Conservation (phyloP, 352 stramenopile species). For the Thalassiosira livingstoniorum region DNA sequence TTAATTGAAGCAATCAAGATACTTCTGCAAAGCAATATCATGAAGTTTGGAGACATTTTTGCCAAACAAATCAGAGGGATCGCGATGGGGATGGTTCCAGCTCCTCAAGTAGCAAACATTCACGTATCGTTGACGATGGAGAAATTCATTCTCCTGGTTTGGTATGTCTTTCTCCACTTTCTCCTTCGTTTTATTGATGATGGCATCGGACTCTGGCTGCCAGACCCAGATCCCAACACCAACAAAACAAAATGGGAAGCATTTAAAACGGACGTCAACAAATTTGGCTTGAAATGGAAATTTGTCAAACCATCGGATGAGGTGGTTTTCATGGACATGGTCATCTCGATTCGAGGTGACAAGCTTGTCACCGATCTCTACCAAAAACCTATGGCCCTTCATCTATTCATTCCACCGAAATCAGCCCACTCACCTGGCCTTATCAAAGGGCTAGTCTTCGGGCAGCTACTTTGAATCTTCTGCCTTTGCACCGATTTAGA, state of each 20-base stretch:
- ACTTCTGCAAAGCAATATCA: constrained; percentile 13
- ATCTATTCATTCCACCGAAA: constrained; percentile 30
- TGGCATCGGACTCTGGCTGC: constrained; percentile 9
- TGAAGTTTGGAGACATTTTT: constrained; percentile 2
- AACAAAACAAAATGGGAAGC: background rate
- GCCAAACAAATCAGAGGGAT: background rate
- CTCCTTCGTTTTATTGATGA: constrained; percentile 8
- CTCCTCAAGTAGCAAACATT: background rate
- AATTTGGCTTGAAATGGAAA: constrained; percentile 44
- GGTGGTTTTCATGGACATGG: constrained; percentile 45
- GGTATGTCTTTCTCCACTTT: background rate
- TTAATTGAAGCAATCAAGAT: background rate
- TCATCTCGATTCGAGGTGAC: constrained; percentile 28
- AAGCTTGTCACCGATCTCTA: constrained; percentile 28
- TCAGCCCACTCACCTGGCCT: constrained; percentile 33
- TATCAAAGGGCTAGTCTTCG: constrained; percentile 44
- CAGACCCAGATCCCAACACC: background rate
- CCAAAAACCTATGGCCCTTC: constrained; percentile 49
- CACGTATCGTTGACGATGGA: background rate
- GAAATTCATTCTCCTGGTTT: background rate
- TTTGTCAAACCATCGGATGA: background rate
- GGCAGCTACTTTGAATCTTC: background rate
- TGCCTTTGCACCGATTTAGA: background rate
- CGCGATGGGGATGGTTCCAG: background rate
- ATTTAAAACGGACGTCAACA: constrained; percentile 20